phyloP scores from a whole-genome alignment of 768 basidiomycete genomes.

The Steccherinum ochraceum region DNA sequence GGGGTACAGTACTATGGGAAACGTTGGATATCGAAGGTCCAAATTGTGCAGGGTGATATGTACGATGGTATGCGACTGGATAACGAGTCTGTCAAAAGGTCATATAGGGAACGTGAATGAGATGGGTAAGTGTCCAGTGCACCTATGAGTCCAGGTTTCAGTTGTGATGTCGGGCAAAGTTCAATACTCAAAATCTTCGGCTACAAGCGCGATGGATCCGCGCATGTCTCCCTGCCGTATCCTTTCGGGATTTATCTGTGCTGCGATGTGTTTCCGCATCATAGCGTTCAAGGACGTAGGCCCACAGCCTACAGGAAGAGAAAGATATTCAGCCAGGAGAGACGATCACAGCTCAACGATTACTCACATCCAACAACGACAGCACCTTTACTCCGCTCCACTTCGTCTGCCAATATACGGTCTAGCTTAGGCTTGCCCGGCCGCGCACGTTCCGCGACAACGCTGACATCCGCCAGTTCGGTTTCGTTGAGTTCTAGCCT shows the following conservation, averaged over 20 bases:
- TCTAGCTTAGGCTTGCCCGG: slow-evolving; percentile 64
- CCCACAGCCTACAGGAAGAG: slow-evolving; percentile 52
- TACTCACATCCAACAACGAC: slow-evolving; percentile 67
- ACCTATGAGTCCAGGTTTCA: background rate
- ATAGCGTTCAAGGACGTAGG: slow-evolving; percentile 63
- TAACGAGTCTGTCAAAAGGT: background rate
- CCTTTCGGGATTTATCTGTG: slow-evolving; percentile 50
- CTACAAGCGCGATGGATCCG: slow-evolving; percentile 53
- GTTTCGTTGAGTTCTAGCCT: slow-evolving; percentile 45
- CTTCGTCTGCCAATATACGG: slow-evolving; percentile 58
- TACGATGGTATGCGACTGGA: background rate
- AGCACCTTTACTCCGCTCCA: slow-evolving; percentile 45
- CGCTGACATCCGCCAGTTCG: slow-evolving; percentile 53
- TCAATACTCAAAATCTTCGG: slow-evolving; percentile 65
- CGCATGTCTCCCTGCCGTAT: slow-evolving; percentile 50
- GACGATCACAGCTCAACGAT: too few relatives aligned
- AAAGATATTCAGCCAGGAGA: background rate
- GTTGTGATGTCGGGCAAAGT: background rate
- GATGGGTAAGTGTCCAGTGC: background rate
- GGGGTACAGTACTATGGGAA: background rate
- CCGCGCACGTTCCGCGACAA: slow-evolving; percentile 56
- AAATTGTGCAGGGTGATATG: background rate
- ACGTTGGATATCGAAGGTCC: too few relatives aligned
- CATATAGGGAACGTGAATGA: background rate
- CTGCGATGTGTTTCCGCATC: slow-evolving; percentile 58